These are phyloP conservation scores for Dittrichia graveolens DNA, from an alignment of 129 eudicot species.

Conservation along the genomic window DNA sequence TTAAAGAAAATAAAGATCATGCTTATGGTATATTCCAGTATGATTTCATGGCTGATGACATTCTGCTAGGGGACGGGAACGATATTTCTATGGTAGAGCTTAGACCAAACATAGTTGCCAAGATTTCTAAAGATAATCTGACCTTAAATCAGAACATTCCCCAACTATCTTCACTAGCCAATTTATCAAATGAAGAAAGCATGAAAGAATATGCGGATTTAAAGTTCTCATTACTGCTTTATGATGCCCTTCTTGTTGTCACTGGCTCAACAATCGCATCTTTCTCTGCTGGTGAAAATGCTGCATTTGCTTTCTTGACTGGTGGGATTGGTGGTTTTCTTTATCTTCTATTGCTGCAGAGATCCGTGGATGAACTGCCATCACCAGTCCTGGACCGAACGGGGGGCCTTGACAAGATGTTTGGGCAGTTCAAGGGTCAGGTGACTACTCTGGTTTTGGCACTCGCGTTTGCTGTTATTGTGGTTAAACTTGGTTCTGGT, in stretches of 20 bases:
- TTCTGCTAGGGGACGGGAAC: slow-evolving; percentile 69
- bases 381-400: slow-evolving; percentile 42
- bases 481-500: slow-evolving; percentile 50
- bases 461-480: slow-evolving; percentile 43
- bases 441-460: slow-evolving; percentile 49
- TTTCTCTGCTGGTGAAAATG: slow-evolving; percentile 55
- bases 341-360: slow-evolving; percentile 68
- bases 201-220: slow-evolving; percentile 90
- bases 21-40: slow-evolving; percentile 37
- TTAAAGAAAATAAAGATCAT: slow-evolving; percentile 25
- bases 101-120: slow-evolving; percentile 54
- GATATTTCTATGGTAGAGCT: slow-evolving; percentile 76
- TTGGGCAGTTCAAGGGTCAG: slow-evolving; percentile 57
- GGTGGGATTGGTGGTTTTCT: slow-evolving; percentile 83
- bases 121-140: slow-evolving; percentile 45
- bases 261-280: slow-evolving; percentile 65
- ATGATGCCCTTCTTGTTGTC: slow-evolving; percentile 65
- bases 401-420: slow-evolving; percentile 39
- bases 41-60: slow-evolving; percentile 59
- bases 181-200: slow-evolving; percentile 69
- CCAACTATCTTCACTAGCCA: slow-evolving; percentile 14
- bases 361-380: slow-evolving; percentile 78
- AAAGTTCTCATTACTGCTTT: slow-evolving; percentile 68
- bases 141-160: slow-evolving; percentile 27
- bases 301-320: slow-evolving; percentile 59